Base-by-base conservation (phyloP, 768 basidiomycete species). In the Gymnopilus dilepis region DNA sequence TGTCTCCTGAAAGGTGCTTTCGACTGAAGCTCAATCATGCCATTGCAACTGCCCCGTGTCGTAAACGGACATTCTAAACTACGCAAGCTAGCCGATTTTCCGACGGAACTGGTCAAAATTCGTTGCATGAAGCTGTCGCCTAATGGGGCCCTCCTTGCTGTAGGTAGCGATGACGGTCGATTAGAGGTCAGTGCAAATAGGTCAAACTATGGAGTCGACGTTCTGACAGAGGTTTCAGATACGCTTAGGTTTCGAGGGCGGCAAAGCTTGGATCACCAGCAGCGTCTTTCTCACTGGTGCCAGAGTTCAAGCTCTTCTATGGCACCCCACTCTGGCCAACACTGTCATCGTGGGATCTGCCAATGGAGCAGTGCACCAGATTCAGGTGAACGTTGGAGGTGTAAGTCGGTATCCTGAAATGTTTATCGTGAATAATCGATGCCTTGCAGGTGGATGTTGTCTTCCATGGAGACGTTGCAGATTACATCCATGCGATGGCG, bases 151-250 rank as follows among this genome's bases (percentile, higher is more conserved):
- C 21, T 52, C 15, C 28, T 59, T 6, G 58, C 58, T 19, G 43
- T 59, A n/a, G 58, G 58, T 4, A 43, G 43, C 17, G 58, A 59
- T 30, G 33, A 51, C 11, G 50, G 58, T 3, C 19, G 17, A 2
- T 15, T 59, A 41, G 58, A 59, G 58, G 58, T 59, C 22, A 9
- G 31, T 12, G 12, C 12, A 12, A 34, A 34, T 12, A 34, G 6
- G 33, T 6, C 6, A 34, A 34, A 6, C 33, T 34, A 6, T 34
- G 6, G 33, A 34, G n/a, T n/a, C n/a, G n/a, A n/a, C 12, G 4
- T 17, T 17, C 6, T 22, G 11, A 12, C 15, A 7, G 4, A 21
- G 8, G 2, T 40, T 26, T 58, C 13, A 42, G 38, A 50, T 28
- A 6, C 19, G 13, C 37, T 33, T 19, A 26, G 9, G 24, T 21